Evolutionary conservation across 2,329 filamentous ascomycete genomes (phyloP).

Genomic region (Cercospora sojina): DNA sequence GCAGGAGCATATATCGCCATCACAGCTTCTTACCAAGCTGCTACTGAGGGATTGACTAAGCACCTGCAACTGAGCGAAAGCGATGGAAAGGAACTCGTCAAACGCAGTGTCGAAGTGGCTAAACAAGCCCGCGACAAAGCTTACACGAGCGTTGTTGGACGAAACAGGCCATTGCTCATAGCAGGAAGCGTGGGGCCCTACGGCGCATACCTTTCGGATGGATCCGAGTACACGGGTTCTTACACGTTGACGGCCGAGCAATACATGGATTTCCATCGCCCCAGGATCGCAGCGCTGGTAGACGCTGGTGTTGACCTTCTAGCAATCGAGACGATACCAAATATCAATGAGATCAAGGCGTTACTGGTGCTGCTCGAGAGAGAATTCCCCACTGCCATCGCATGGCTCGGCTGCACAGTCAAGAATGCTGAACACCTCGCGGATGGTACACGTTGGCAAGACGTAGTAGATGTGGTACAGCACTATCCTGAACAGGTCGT

Average conservation of each 20-base stretch:
- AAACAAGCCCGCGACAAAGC: constrained; percentile 37
- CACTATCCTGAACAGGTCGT: constrained; percentile 37
- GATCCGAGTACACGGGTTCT: constrained; percentile 48
- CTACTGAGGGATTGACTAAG: constrained; percentile 42
- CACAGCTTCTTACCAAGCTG: constrained; percentile 51
- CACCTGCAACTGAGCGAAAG: constrained; percentile 39
- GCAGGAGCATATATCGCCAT: constrained; percentile 50
- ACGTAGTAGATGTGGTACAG: constrained; percentile 38
- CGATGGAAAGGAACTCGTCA: constrained; percentile 41
- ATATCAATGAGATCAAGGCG: constrained; percentile 41
- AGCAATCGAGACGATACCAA: constrained; percentile 50
- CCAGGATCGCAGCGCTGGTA: constrained; percentile 44
- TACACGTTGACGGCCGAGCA: constrained; percentile 37
- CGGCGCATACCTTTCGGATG: constrained; percentile 49
- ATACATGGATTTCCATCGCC: constrained; percentile 47
- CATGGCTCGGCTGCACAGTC: constrained; percentile 47
- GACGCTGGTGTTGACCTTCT: constrained; percentile 46
- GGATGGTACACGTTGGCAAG: constrained; percentile 44
- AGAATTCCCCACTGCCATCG: constrained; percentile 41
- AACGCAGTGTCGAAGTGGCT: constrained; percentile 45
- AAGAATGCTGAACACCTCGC: constrained; percentile 39
- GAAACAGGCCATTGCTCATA: constrained; percentile 35
- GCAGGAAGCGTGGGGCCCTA: constrained; percentile 52
- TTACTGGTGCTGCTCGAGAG: constrained; percentile 41
- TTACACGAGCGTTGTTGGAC: background rate